Evolutionary conservation across 768 basidiomycete genomes (phyloP), one percentile per base, ranked within the genome.

Genomic region (Hemileccinum rubropunctum): DNA sequence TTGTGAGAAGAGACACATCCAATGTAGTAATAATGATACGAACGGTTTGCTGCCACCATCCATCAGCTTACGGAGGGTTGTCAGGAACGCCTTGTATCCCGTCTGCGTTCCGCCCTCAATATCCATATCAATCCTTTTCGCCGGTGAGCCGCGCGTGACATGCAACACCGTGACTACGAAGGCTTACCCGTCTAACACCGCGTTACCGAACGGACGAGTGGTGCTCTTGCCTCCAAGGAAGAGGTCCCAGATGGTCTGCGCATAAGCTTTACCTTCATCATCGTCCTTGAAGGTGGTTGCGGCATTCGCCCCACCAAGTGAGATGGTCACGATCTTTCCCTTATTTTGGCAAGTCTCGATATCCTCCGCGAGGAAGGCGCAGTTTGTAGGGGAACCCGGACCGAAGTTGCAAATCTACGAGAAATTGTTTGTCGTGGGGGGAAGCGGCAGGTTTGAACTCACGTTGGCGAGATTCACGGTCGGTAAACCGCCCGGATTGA

Each of bases 121-220:
- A 48, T 79, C 77, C 50, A 79, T 63, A 50, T 79, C 78, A 32
- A 78, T 62, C 23, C 65, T 68, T 36, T 42, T 14, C 5, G 5
- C 38, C 7, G 3, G 14, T 57, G 6, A 54, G 43, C 21, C 8
- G 33, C 13, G 11, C 42, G 18, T 21, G 18, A 1, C 26, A 38
- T 5, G 23, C 0, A 12, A 42, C 23, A 12, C 6, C 3, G 2
- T 1, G 20, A 27, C n/a, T 13, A n/a, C n/a, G n/a, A 1, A 56
- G 15, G 14, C 62, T 36, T 37, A 86, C 86, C 88, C 88, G 60
- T 89, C 87, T 13, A 90, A 73, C 45, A 87, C 75, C 7, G 84
- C 88, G 48, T 48, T 62, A 33, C 88, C 88, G 59, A 91, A 90
- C 0, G 88, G 88, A 48, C 86, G 77, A 3, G 79, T 86, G 20